Conservation (phyloP, 805 yeast genomes). For the Teunomyces cretensis region DNA sequence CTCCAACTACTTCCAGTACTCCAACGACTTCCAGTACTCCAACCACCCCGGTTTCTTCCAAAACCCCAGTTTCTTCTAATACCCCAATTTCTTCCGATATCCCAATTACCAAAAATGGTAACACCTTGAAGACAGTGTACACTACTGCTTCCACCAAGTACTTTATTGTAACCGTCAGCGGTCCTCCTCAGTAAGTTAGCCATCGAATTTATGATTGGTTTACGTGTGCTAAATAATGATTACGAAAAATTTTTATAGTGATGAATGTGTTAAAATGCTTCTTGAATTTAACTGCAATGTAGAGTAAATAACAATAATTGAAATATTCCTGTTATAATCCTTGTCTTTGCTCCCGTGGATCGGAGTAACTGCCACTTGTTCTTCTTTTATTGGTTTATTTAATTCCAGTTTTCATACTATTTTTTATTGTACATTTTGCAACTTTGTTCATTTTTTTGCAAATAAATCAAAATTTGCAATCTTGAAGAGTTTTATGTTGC, state of each 20-base stretch:
- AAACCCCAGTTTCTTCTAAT: neutral
- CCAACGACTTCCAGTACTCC: slow-evolving; percentile 5
- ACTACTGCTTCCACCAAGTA: slow-evolving; percentile 6
- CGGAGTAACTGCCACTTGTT: too few relatives aligned
- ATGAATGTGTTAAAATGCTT: neutral
- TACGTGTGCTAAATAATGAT: too few relatives aligned
- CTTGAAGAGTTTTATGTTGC: too few relatives aligned
- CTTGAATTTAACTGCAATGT: too few relatives aligned
- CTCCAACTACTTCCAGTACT: neutral
- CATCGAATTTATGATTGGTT: neutral
- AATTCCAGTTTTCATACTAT: too few relatives aligned
- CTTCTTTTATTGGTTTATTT: too few relatives aligned
- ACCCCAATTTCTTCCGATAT: neutral
- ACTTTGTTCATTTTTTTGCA: too few relatives aligned
- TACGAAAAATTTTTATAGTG: neutral
- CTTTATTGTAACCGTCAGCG: slow-evolving; percentile 4
- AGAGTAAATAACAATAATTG: too few relatives aligned
- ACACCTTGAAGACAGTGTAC: slow-evolving; percentile 5
- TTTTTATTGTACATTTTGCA: too few relatives aligned
- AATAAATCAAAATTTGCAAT: too few relatives aligned
- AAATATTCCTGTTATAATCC: too few relatives aligned
- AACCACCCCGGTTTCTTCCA: slow-evolving; percentile 1
- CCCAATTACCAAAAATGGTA: neutral
- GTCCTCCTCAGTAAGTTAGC: neutral
- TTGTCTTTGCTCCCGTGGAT: too few relatives aligned